phyloP scores from a whole-genome alignment of 2,329 filamentous ascomycete species.

The Colletotrichum musae region DNA sequence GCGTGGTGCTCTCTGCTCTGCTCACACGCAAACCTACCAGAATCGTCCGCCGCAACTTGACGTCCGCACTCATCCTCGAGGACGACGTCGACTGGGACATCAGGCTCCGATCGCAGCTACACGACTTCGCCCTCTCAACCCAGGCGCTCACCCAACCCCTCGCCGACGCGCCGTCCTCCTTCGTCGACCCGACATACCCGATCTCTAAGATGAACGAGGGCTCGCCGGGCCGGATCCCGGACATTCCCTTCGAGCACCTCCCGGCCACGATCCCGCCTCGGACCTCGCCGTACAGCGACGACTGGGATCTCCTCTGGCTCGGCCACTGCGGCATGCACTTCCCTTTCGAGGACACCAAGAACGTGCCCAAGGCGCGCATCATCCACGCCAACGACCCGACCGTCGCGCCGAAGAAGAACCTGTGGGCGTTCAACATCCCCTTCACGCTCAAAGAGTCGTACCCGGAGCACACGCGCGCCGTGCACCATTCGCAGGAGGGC shows the following conservation, averaged over 20 bases:
- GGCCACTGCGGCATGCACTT: slow-evolving; percentile 62
- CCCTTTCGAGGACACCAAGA: slow-evolving; percentile 41
- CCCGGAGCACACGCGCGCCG: slow-evolving; percentile 59
- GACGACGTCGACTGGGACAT: slow-evolving; percentile 73
- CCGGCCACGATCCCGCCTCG: slow-evolving; percentile 41
- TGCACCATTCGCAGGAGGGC: slow-evolving; percentile 57
- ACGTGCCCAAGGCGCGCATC: slow-evolving; percentile 49
- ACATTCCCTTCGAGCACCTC: slow-evolving; percentile 44
- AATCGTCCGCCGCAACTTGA: slow-evolving; percentile 60
- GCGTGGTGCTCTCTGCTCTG: too few relatives aligned
- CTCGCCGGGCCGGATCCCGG: slow-evolving; percentile 20
- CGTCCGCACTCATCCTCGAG: slow-evolving; percentile 67
- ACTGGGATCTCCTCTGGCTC: slow-evolving; percentile 68
- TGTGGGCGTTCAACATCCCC: slow-evolving; percentile 53
- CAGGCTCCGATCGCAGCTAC: slow-evolving; percentile 63
- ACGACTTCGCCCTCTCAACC: slow-evolving; percentile 54
- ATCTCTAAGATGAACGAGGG: background rate
- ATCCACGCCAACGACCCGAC: slow-evolving; percentile 52
- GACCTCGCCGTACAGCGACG: slow-evolving; percentile 62
- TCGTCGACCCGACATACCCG: slow-evolving; percentile 47
- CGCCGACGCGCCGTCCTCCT: slow-evolving; percentile 28
- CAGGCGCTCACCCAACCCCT: slow-evolving; percentile 53
- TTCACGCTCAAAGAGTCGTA: slow-evolving; percentile 54
- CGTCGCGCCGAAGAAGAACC: slow-evolving; percentile 51
- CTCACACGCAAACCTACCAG: slow-evolving; percentile 40